phyloP scores from a whole-genome alignment of 23 red algal species.

The Cyanidioschyzon merolae region DNA sequence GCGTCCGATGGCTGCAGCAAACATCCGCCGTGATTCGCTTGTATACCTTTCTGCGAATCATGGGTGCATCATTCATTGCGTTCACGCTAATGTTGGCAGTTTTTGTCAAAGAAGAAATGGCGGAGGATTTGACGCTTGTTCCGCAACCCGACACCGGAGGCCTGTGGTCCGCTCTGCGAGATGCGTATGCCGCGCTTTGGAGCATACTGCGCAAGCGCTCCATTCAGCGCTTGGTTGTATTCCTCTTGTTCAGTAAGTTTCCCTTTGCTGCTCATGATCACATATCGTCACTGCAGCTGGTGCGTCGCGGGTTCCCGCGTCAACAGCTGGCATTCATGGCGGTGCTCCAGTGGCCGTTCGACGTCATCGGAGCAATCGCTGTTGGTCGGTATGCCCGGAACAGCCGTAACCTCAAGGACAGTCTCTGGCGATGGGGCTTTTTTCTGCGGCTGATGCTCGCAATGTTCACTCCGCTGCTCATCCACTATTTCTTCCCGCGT shows the following conservation, averaged over 20 bases:
- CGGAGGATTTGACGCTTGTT: background rate
- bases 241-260: conserved; percentile 59
- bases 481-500: background rate
- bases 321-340: conserved; percentile 79
- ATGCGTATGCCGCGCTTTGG: conserved; percentile 29
- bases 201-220: conserved; percentile 26
- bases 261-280: conserved; percentile 75
- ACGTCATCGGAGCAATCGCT: conserved; percentile 37
- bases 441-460: conserved; percentile 37
- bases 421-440: conserved; percentile 34
- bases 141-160: background rate
- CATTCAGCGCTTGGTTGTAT: conserved; percentile 33
- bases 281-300: conserved; percentile 54
- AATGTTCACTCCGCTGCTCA: conserved; percentile 26
- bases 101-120: background rate
- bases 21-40: conserved; percentile 28
- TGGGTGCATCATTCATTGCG: conserved; percentile 34
- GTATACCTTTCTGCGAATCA: conserved; percentile 26
- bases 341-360: conserved; percentile 53
- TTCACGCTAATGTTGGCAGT: conserved; percentile 33
- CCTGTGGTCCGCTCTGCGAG: background rate
- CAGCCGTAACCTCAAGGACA: background rate
- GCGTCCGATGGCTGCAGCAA: conserved; percentile 43
- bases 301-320: conserved; percentile 68
- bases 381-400: conserved; percentile 27